These are phyloP conservation scores for Phyllosticta citriasiana DNA, from an alignment of 2,329 filamentous ascomycete species.

Conservation along the genomic window DNA sequence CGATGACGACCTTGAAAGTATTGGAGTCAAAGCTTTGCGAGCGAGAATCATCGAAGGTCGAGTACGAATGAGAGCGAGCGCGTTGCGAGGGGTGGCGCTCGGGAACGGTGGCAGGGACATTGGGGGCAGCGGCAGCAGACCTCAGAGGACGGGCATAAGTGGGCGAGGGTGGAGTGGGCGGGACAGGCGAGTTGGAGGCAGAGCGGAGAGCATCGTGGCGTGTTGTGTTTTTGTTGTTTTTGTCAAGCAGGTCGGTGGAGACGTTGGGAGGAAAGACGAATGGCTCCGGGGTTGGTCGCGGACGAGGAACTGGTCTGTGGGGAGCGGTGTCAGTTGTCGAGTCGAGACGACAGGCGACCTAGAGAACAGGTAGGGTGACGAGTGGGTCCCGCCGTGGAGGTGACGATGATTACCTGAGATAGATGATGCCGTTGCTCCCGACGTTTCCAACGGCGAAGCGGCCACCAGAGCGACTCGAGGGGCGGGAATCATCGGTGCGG, in stretches of 20 bases:
- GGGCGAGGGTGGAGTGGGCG: background rate
- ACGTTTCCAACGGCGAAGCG: slow-evolving; percentile 40
- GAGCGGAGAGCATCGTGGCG: slow-evolving; percentile 24
- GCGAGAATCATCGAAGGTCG: slow-evolving; percentile 56
- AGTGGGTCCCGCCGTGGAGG: background rate
- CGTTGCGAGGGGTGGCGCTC: slow-evolving; percentile 17
- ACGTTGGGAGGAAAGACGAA: slow-evolving; percentile 31
- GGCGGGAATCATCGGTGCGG: slow-evolving; percentile 17
- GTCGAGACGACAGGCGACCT: background rate
- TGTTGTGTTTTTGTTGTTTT: slow-evolving; percentile 16
- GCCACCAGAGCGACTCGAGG: slow-evolving; percentile 14
- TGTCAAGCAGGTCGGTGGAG: slow-evolving; percentile 19
- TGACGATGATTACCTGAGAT: slow-evolving; percentile 30
- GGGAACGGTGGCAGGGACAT: background rate
- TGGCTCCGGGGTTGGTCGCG: slow-evolving; percentile 24
- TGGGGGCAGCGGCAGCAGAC: slow-evolving; percentile 11
- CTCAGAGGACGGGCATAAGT: background rate
- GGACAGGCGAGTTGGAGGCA: slow-evolving; percentile 18
- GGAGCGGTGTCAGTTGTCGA: background rate
- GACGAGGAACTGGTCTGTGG: slow-evolving; percentile 22
- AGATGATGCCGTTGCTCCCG: slow-evolving; percentile 35
- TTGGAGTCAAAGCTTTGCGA: slow-evolving; percentile 49
- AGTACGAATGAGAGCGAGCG: slow-evolving; percentile 61
- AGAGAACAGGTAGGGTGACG: slow-evolving; percentile 1
- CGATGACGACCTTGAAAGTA: slow-evolving; percentile 72